Percentiles rank a stretch among this genome's conserved stretches.
Evolutionary conservation across 176 grass and related monocot species (phyloP).

Genomic region (Musa itinerans): DNA sequence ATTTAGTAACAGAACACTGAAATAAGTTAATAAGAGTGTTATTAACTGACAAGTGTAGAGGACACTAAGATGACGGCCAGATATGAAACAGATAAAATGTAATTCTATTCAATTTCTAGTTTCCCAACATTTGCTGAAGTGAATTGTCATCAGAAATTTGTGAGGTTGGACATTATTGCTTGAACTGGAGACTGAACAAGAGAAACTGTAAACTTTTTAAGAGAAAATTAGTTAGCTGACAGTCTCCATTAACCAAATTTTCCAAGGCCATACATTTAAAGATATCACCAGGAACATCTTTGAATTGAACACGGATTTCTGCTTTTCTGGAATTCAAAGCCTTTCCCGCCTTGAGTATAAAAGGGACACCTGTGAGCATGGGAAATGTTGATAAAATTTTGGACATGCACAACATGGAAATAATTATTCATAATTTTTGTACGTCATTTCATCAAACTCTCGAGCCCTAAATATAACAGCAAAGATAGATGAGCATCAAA

Average conservation of each 20-base stretch:
- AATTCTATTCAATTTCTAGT: background rate
- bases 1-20: constrained; percentile 15
- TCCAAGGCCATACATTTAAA: constrained; percentile 60
- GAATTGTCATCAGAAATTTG: background rate
- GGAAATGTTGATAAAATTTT: constrained; percentile 14
- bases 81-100: background rate
- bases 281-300: constrained; percentile 99
- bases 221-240: background rate
- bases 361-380: constrained; percentile 74
- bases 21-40: constrained; percentile 10
- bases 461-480: background rate
- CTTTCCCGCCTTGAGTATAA: constrained; percentile 99
- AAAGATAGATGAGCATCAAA: background rate
- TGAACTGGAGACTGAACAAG: background rate
- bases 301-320: constrained; percentile 98
- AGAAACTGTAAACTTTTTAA: background rate
- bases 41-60: too few relatives aligned
- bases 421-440: background rate
- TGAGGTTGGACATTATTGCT: background rate
- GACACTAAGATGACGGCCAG: background rate
- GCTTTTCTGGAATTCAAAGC: constrained; percentile 91
- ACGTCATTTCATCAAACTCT: background rate
- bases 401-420: too few relatives aligned
- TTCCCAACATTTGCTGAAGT: background rate
- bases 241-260: background rate